Evolutionary conservation across 768 basidiomycete species (phyloP).

Genomic region (Amylocystis lapponica): DNA sequence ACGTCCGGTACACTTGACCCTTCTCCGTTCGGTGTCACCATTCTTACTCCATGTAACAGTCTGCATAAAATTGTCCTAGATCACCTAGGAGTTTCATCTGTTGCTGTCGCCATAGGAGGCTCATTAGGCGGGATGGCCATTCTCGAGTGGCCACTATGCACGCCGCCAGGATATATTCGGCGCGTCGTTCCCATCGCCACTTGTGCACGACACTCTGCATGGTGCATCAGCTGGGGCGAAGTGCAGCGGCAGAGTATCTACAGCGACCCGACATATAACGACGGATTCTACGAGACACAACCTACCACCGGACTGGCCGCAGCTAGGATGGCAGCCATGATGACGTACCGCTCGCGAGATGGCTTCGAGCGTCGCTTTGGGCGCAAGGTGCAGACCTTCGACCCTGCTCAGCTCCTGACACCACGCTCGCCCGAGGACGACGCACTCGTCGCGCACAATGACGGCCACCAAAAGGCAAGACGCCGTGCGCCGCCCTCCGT

Average conservation of each 20-base stretch:
- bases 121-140: constrained; percentile 99
- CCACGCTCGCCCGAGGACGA: constrained; percentile 46
- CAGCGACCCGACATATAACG: constrained; percentile 82
- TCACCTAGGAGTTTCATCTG: constrained; percentile 67
- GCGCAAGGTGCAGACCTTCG: constrained; percentile 55
- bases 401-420: constrained; percentile 27
- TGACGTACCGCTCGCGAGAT: constrained; percentile 91
- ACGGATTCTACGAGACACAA: constrained; percentile 77
- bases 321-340: constrained; percentile 88
- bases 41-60: constrained; percentile 30
- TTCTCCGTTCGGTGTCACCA: neutral
- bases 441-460: constrained; percentile 76
- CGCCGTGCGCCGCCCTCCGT: constrained; percentile 23
- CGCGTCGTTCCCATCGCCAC: constrained; percentile 91
- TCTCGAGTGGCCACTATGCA: constrained; percentile 92
- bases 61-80: constrained; percentile 86
- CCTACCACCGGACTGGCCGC: constrained; percentile 87
- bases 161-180: constrained; percentile 65
- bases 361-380: constrained; percentile 94
- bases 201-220: constrained; percentile 93
- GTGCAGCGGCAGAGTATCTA: constrained; percentile 96
- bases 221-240: constrained; percentile 99
- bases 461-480: constrained; percentile 59
- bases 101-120: constrained; percentile 91
- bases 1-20: constrained; percentile 57